A percentile compares a stretch with the other conserved stretches of the same genome.
Conservation (phyloP, 768 basidiomycete species). For the Podaxis rugospora region DNA sequence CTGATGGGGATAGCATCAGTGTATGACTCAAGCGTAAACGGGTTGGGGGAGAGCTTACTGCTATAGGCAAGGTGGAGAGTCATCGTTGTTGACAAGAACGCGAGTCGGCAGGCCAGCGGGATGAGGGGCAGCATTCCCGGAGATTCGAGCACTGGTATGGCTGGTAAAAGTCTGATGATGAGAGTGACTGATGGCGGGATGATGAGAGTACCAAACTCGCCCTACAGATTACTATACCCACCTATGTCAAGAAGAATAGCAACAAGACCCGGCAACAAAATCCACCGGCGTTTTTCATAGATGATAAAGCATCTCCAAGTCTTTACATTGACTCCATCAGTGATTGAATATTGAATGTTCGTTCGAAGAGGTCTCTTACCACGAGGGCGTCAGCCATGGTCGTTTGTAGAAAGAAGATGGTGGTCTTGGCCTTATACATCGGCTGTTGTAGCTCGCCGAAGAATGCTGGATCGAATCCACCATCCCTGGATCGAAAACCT, state of each 20-base stretch:
- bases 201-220: background rate
- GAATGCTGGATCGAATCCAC: background rate
- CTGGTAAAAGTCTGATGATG: background rate
- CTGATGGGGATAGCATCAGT: background rate
- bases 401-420: constrained; percentile 4
- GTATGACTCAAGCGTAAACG: background rate
- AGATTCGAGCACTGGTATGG: background rate
- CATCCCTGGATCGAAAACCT: background rate
- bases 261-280: background rate
- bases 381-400: background rate
- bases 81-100: background rate
- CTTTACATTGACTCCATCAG: background rate
- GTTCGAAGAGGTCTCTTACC: background rate
- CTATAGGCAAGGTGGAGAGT: background rate
- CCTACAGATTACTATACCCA: background rate
- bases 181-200: background rate
- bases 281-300: constrained; percentile 1
- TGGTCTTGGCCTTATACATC: background rate
- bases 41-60: background rate
- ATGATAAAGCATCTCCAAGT: constrained; percentile 1
- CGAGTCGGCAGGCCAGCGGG: constrained; percentile 1
- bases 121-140: background rate
- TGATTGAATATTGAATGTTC: background rate
- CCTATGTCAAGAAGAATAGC: background rate
- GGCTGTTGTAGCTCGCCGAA: background rate